phyloP scores from a whole-genome alignment of 163 green algal species.

The Prototheca cutis region DNA sequence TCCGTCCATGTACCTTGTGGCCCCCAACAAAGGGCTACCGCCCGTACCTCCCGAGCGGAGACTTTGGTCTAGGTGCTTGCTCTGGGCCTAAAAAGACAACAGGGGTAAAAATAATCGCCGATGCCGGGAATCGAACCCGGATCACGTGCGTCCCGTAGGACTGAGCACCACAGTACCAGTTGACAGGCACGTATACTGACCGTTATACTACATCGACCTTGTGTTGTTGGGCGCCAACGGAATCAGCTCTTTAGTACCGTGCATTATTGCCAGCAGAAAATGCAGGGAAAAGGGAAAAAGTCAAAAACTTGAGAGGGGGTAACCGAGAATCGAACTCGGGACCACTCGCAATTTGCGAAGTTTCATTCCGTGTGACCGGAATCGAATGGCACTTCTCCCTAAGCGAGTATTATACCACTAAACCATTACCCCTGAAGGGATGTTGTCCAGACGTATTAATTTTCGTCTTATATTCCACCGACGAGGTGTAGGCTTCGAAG shows the following conservation, averaged over 20 bases:
- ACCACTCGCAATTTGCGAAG: slow-evolving; percentile 6
- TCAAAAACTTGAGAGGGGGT: neutral
- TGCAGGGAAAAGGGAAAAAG: neutral
- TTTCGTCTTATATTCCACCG: too few relatives aligned
- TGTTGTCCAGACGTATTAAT: neutral
- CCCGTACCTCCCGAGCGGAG: too few relatives aligned
- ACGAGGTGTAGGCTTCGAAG: too few relatives aligned
- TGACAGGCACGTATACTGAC: slow-evolving; percentile 26
- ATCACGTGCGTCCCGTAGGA: neutral
- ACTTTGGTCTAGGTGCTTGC: too few relatives aligned
- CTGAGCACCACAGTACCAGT: neutral
- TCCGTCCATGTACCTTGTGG: too few relatives aligned
- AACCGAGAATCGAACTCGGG: slow-evolving; percentile 10
- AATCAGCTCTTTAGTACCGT: neutral
- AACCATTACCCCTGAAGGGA: slow-evolving; percentile 12
- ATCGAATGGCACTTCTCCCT: slow-evolving; percentile 4
- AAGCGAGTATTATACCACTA: slow-evolving; percentile 21
- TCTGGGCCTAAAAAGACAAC: too few relatives aligned
- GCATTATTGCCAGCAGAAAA: neutral
- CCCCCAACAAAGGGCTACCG: too few relatives aligned
- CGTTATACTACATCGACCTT: slow-evolving; percentile 20
- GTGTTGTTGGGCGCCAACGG: too few relatives aligned
- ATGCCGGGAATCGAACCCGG: slow-evolving; percentile 21
- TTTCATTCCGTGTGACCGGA: neutral
- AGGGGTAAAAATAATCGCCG: neutral